These are phyloP conservation scores for Puccinia coronata DNA, from an alignment of 1,284 basidiomycete genomes.

Conservation along the genomic window DNA sequence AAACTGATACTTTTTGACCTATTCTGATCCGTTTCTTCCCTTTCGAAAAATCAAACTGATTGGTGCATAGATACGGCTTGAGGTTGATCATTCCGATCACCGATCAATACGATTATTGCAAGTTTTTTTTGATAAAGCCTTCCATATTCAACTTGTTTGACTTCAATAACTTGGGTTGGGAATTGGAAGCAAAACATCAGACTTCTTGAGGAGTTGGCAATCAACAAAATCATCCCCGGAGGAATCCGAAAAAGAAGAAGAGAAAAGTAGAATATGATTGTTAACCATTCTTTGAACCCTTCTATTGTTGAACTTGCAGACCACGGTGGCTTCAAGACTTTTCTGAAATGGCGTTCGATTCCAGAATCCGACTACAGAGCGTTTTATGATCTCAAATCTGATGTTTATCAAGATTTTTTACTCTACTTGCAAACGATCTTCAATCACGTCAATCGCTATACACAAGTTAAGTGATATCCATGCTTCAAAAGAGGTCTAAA, in stretches of 20 bases:
- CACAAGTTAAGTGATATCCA: constrained; percentile 34
- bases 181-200: too few relatives aligned
- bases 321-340: constrained; percentile 39
- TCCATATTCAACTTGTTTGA: too few relatives aligned
- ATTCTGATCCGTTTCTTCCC: background rate
- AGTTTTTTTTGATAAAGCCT: background rate
- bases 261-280: too few relatives aligned
- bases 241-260: too few relatives aligned
- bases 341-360: constrained; percentile 35
- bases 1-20: background rate
- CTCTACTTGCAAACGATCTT: constrained; percentile 35
- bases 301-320: too few relatives aligned
- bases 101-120: constrained; percentile 58
- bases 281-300: too few relatives aligned
- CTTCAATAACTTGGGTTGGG: too few relatives aligned
- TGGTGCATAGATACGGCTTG: constrained; percentile 55
- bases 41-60: background rate
- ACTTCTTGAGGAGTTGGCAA: too few relatives aligned
- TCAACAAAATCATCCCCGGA: too few relatives aligned
- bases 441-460: constrained; percentile 24
- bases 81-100: constrained; percentile 59
- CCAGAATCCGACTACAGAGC: constrained; percentile 19
- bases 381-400: constrained; percentile 43
- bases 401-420: constrained; percentile 38
- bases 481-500: too few relatives aligned